Base-by-base conservation (phyloP, 2,329 filamentous ascomycete genomes). In the Diaporthe nobilis region DNA sequence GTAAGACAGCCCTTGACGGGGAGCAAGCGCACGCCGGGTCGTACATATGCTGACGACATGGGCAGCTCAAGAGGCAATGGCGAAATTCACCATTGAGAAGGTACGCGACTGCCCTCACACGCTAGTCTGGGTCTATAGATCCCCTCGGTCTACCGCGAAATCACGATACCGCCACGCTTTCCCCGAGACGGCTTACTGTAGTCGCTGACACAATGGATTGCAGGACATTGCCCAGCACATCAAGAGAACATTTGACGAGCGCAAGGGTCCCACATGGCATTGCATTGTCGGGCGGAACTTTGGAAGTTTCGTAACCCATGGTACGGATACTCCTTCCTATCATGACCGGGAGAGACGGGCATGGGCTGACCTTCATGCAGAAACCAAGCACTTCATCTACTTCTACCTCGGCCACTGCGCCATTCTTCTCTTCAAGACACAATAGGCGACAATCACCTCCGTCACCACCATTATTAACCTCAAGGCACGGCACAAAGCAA, bases 371-470 rank as follows among this genome's bases (percentile, higher is more conserved):
- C 37, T 8, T 9, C 25, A 4, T 12, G 31, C 87, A 98, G 97
- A 98, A 86, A 98, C 97, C 39, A 98, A 98, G 88, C 97, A 99
- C 87, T 99, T 99, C 89, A 98, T 99, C 85, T 99, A 99, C 89
- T 99, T 99, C 89, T 99, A 99, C 88, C 94, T 99, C 76, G 97
- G 97, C 73, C 97, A 98, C 89, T 98, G 95, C 85, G 97, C 97
- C 76, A 98, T 99, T 83, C 91, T 99, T 74, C 92, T 99, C 72
- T 99, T 98, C 92, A 99, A 99, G 91, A 99, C 97, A 55, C 96
- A 98, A 91, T 98, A 92, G 83, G 80, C 57, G 61, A 71, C 39
- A 20, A 15, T 13, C 22, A 10, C 44, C 12, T 3, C n/a, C 47
- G n/a, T 44, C 31, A 63, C 10, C n/a, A 72, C 37, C 28, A 28